These are phyloP conservation scores for Stagonosporopsis tanaceti DNA, from an alignment of 2,329 filamentous ascomycete species.

Conservation along the genomic window DNA sequence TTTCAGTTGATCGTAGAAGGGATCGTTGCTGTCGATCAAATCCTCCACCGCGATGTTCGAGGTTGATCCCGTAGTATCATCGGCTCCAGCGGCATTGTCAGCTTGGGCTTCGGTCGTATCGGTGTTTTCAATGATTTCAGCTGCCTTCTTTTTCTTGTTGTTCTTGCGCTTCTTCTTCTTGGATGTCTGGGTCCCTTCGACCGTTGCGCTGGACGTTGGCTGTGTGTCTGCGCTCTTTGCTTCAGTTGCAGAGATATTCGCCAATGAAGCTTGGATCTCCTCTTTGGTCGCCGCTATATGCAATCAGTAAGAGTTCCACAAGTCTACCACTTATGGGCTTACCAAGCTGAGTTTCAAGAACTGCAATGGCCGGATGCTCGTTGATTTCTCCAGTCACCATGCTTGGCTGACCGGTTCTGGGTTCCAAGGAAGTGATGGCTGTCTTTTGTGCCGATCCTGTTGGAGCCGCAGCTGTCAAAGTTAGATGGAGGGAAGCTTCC, in stretches of 20 bases:
- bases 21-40: conserved; percentile 5
- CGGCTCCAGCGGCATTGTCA: neutral
- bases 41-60: neutral
- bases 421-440: neutral
- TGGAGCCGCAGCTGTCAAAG: neutral
- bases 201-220: neutral
- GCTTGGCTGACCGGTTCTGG: neutral
- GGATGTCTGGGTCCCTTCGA: neutral
- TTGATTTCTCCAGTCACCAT: neutral
- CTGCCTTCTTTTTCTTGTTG: conserved; percentile 12
- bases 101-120: neutral
- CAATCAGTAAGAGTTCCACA: neutral
- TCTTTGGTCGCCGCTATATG: neutral
- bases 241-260: neutral
- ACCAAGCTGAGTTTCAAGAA: neutral
- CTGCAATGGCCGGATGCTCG: neutral
- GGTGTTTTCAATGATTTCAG: neutral
- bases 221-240: neutral
- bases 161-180: conserved; percentile 18
- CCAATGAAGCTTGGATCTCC: too few species aligned
- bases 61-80: neutral
- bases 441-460: neutral
- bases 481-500: neutral
- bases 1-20: conserved; percentile 5
- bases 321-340: neutral